Conservation (phyloP, 2,329 filamentous ascomycete species). For the Corniculantispora saksenae region DNA sequence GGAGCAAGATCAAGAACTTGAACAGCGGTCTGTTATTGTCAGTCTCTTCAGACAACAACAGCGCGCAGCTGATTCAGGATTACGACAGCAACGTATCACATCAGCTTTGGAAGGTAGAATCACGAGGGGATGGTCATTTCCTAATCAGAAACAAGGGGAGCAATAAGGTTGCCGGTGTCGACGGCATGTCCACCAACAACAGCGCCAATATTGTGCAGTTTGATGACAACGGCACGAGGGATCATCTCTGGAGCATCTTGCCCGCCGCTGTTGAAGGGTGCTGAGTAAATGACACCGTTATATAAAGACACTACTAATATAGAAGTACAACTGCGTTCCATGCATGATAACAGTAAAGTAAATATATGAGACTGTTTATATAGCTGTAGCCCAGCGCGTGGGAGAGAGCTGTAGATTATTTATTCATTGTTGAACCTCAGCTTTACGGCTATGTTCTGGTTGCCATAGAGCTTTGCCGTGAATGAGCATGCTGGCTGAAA, state of each 20-base stretch:
- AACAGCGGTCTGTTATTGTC: constrained; percentile 21
- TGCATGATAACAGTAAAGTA: no score
- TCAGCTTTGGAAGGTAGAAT: constrained; percentile 22
- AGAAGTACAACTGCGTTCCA: no score
- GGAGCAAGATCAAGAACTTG: constrained; percentile 22
- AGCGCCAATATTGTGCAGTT: constrained; percentile 22
- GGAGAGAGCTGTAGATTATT: no score
- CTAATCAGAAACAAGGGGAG: constrained; percentile 23
- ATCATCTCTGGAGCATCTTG: constrained; percentile 22
- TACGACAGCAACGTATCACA: constrained; percentile 12
- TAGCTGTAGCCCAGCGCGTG: no score
- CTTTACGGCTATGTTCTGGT: no score
- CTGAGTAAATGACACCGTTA: neutral
- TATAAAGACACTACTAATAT: no score
- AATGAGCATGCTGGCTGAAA: no score
- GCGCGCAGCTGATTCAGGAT: constrained; percentile 18
- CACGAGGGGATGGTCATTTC: constrained; percentile 17
- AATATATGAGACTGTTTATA: no score
- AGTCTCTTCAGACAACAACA: constrained; percentile 18
- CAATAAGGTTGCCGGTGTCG: constrained; percentile 20
- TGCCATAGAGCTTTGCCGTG: no score
- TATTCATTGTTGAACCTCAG: no score
- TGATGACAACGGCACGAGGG: constrained; percentile 22
- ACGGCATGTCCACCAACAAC: constrained; percentile 19
- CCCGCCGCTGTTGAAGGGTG: constrained; percentile 10